phyloP scores from a whole-genome alignment of 2,329 filamentous ascomycete species.

The Keithomyces neogunnii region DNA sequence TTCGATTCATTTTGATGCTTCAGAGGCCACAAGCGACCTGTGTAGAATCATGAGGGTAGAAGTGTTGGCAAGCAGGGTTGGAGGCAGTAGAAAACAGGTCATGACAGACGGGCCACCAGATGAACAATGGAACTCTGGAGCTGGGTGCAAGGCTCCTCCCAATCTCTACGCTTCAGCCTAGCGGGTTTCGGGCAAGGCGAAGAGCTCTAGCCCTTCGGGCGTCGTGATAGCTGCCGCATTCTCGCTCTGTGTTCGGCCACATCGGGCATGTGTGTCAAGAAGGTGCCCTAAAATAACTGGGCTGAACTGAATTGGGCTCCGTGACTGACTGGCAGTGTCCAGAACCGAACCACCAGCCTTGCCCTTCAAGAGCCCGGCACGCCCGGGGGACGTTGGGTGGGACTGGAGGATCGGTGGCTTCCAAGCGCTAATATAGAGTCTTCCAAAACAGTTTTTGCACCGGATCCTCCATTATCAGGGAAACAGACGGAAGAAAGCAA shows the following conservation, averaged over 20 bases:
- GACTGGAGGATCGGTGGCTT: too few species aligned
- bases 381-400: background rate
- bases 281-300: background rate
- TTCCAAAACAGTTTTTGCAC: too few species aligned
- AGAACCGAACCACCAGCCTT: background rate
- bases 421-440: too few species aligned
- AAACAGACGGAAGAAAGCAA: too few species aligned
- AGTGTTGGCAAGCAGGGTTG: background rate
- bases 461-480: too few species aligned
- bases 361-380: background rate
- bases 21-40: background rate
- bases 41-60: background rate
- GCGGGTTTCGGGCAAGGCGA: background rate
- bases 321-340: background rate
- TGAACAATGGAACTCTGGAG: background rate
- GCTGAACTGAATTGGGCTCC: background rate
- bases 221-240: background rate
- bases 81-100: background rate
- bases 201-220: background rate
- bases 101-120: background rate
- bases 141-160: background rate
- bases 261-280: background rate
- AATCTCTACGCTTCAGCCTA: background rate
- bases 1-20: background rate
- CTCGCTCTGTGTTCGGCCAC: background rate